Evolutionary conservation across 331 rosid genomes (phyloP).

Genomic region (Quercus lobata): DNA sequence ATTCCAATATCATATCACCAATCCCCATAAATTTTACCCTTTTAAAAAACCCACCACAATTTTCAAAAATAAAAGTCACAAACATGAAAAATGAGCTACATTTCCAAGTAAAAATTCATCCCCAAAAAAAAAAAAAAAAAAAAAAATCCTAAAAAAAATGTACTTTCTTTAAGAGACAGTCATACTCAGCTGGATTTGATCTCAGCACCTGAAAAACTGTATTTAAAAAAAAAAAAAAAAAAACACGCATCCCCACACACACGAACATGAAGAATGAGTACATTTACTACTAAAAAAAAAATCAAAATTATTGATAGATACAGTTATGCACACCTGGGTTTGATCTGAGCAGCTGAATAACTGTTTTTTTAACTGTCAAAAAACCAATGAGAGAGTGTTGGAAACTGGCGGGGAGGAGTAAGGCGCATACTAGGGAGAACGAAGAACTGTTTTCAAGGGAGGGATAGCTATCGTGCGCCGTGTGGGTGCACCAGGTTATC

Average conservation of each 20-base stretch:
- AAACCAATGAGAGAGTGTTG: background rate
- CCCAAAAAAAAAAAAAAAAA: too few species aligned
- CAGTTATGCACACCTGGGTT: conserved; percentile 14
- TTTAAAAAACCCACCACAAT: background rate
- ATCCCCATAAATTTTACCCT: background rate
- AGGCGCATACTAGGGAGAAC: conserved; percentile 59
- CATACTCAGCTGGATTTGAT: conserved; percentile 17
- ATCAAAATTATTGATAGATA: background rate
- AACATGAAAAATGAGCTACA: background rate
- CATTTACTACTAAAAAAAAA: background rate
- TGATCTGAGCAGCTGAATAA: conserved; percentile 2
- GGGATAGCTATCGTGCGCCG: conserved; percentile 22
- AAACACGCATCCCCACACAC: too few species aligned
- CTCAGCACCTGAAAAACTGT: background rate
- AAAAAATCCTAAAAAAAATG: background rate
- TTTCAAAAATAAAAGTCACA: background rate
- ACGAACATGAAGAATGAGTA: too few species aligned
- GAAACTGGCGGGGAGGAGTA: conserved; percentile 56
- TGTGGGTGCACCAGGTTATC: conserved; percentile 11
- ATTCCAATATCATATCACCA: conserved; percentile 2
- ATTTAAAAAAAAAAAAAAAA: too few species aligned
- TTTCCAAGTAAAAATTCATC: background rate
- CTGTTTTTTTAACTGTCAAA: conserved; percentile 32
- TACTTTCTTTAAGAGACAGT: background rate
- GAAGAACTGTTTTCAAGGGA: conserved; percentile 8